phyloP scores from a whole-genome alignment of 2,329 filamentous ascomycete species.

The Penicillium sp. region DNA sequence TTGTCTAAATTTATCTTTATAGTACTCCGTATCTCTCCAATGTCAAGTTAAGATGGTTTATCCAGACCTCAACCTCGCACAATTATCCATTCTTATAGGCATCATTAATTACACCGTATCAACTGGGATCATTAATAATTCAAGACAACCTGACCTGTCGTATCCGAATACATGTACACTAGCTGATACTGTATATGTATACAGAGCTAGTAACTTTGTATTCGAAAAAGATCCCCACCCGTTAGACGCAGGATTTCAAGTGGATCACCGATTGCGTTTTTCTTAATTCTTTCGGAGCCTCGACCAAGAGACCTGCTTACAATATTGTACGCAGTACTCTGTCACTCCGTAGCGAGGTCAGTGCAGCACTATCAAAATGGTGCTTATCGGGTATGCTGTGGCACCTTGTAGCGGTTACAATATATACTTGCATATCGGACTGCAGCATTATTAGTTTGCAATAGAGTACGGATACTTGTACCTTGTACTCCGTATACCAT shows the following conservation, averaged over 20 bases:
- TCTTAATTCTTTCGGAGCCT: constrained; percentile 13
- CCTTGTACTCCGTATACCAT: constrained; percentile 1
- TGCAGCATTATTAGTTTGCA: not conserved
- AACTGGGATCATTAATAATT: not conserved
- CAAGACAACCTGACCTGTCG: not conserved
- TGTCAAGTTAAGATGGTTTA: not conserved
- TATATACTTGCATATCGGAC: not conserved
- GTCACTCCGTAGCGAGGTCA: not conserved
- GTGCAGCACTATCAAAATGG: not conserved
- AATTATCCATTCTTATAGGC: not conserved
- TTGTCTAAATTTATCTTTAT: constrained; percentile 1
- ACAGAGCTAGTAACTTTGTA: constrained; percentile 6
- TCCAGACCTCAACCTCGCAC: too few relatives aligned
- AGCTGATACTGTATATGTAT: constrained; percentile 8
- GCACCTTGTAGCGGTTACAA: not conserved
- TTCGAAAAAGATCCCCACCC: constrained; percentile 16
- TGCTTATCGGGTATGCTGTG: not conserved
- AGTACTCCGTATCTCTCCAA: not conserved
- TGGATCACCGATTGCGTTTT: constrained; percentile 18
- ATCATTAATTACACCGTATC: not conserved
- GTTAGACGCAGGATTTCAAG: constrained; percentile 13
- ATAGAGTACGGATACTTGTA: not conserved
- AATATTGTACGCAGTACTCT: not conserved
- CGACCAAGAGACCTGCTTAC: constrained; percentile 8
- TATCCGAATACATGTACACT: too few relatives aligned